Conservation (phyloP, 2,329 filamentous ascomycete genomes). For the Paracorniculantispora psalliotae region DNA sequence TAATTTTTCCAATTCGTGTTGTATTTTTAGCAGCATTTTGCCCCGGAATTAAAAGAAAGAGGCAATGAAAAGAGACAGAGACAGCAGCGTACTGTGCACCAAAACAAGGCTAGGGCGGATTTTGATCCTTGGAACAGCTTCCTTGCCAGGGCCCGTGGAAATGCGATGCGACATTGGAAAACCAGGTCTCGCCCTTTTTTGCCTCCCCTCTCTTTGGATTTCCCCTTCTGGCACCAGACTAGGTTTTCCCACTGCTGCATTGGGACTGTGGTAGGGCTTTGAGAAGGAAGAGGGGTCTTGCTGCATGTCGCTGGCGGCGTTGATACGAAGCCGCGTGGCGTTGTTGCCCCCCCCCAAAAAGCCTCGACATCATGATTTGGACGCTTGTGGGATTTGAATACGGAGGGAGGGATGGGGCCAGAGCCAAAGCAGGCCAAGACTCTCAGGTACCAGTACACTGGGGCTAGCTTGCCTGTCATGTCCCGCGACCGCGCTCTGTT, state of each 20-base stretch:
- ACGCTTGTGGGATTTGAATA: neutral
- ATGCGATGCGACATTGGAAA: neutral
- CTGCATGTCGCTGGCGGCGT: neutral
- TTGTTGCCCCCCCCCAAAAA: too few species aligned
- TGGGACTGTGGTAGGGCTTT: neutral
- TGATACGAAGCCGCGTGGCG: neutral
- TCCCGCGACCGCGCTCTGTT: too few species aligned
- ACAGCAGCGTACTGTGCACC: neutral
- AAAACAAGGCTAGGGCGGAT: neutral
- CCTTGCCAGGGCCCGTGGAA: neutral
- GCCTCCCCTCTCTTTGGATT: neutral
- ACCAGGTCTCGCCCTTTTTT: neutral
- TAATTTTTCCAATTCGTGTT: too few species aligned
- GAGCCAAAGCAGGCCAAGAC: neutral
- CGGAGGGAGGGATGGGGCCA: neutral
- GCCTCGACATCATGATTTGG: neutral
- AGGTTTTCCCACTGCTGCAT: neutral
- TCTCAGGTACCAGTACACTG: neutral
- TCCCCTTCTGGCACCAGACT: neutral
- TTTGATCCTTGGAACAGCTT: neutral
- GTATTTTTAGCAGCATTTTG: slow-evolving; percentile 3
- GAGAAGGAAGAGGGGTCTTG: neutral
- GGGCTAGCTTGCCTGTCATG: neutral
- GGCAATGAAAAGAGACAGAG: neutral
- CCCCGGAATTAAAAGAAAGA: neutral